Evolutionary conservation across 1,284 basidiomycete genomes (phyloP).

Genomic region (Vanrija humicola): DNA sequence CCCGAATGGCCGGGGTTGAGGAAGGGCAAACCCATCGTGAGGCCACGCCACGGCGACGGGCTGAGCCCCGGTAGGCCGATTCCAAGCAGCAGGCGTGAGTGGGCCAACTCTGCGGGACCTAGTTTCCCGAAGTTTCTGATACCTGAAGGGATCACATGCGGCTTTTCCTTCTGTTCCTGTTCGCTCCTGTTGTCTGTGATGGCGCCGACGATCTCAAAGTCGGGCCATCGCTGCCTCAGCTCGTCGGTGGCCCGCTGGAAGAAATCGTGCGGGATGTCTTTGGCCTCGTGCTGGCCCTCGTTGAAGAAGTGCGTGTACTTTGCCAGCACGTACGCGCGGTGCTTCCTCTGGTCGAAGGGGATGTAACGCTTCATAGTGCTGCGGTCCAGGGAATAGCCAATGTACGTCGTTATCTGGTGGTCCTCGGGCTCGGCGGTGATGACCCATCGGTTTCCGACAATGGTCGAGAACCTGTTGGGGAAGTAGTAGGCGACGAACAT

Average conservation of each 20-base stretch:
- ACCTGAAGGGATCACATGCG: slow-evolving; percentile 11
- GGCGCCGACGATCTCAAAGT: slow-evolving; percentile 18
- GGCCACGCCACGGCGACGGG: slow-evolving; percentile 20
- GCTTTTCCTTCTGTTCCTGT: background rate
- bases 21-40: slow-evolving; percentile 5
- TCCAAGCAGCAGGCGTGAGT: slow-evolving; percentile 20
- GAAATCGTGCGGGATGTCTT: background rate
- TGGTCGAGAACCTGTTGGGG: slow-evolving; percentile 10
- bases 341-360: slow-evolving; percentile 10
- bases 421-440: slow-evolving; percentile 9
- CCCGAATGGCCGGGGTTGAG: background rate
- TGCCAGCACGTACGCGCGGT: slow-evolving; percentile 23
- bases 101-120: slow-evolving; percentile 7
- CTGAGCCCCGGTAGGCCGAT: slow-evolving; percentile 19
- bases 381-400: slow-evolving; percentile 13
- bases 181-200: slow-evolving; percentile 12
- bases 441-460: slow-evolving; percentile 22
- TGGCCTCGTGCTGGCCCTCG: no score
- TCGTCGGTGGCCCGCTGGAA: slow-evolving; percentile 12
- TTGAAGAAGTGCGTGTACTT: slow-evolving; percentile 23
- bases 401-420: slow-evolving; percentile 7
- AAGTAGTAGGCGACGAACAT: slow-evolving; percentile 24
- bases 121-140: slow-evolving; percentile 20
- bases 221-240: slow-evolving; percentile 12
- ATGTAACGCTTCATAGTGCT: background rate